These are phyloP conservation scores for Suhomyces bolitotheri DNA, from an alignment of 1,139 yeast genomes.

Conservation along the genomic window DNA sequence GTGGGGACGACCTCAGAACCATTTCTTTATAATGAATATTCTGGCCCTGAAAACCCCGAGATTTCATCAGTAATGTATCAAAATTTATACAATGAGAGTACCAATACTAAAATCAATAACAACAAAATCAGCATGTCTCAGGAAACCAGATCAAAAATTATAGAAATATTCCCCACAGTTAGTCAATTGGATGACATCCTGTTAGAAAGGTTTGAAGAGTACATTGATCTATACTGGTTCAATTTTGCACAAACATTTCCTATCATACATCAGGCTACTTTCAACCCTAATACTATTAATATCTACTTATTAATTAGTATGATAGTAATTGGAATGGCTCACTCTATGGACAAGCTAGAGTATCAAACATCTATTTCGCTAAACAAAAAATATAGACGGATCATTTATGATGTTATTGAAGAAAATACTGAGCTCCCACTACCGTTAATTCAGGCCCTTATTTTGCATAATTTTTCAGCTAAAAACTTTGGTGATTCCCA, in stretches of 20 bases:
- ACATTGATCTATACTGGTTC: conserved; percentile 1
- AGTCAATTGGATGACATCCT: background rate
- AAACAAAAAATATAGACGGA: conserved; percentile 1
- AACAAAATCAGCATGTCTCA: conserved; percentile 1
- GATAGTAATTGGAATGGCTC: conserved; percentile 2
- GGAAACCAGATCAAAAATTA: background rate
- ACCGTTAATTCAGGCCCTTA: conserved; percentile 1
- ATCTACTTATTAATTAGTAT: conserved; percentile 1
- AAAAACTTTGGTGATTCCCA: conserved; percentile 3
- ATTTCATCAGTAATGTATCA: conserved; percentile 1
- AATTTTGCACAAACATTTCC: conserved; percentile 3
- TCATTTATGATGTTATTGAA: conserved; percentile 2
- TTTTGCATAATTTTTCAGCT: conserved; percentile 1
- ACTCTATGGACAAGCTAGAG: conserved; percentile 1
- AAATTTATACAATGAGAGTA: conserved; percentile 1
- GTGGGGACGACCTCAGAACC: background rate
- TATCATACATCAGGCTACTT: conserved; percentile 1
- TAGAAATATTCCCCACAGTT: background rate
- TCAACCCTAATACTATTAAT: conserved; percentile 1
- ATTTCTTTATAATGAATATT: too few relatives aligned
- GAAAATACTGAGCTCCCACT: conserved; percentile 2
- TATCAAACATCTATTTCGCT: conserved; percentile 1
- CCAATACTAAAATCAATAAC: background rate
- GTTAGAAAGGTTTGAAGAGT: conserved; percentile 1
- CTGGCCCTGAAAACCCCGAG: too few relatives aligned